Base-by-base conservation (phyloP, 1,139 yeast genomes). In the Schwanniomyces etchellsii region DNA sequence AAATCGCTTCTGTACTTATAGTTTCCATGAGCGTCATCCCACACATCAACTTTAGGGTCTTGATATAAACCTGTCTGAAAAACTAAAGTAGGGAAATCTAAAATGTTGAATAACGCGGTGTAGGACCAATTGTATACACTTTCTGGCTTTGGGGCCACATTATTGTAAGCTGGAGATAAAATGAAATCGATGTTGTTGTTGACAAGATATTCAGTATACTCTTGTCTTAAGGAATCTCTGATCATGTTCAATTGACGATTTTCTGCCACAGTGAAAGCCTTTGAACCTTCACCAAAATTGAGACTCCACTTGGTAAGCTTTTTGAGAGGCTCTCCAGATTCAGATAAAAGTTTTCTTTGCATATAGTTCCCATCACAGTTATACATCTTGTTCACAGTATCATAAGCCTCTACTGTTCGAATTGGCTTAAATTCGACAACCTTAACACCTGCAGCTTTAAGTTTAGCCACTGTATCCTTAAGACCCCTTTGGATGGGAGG, bases 111-210 rank as follows among this genome's bases (percentile, higher is more conserved):
- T 41, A 81, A 67, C 1, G 84, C 55, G 9, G 88, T 80, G 57
- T 81, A 81, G 3, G 85, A 80, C 91, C 93, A 81, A 55, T 80
- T 79, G 48, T 70, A 73, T 9, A 81, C 71, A 32, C 73, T 70
- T 28, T 74, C 78, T 12, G 79, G 75, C 30, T 68, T 71, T 14
- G 89, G 86, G 4, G 93, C 88, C 32, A 79, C 82, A 36, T 82
- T 82, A 36, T 73, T 74, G 48, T 79, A 78, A 4, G 77, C 67
- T 28, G 94, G 93, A 31, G 80, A 65, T 29, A 84, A 57, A 34
- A 83, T 66, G 45, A 79, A 75, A 47, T 83, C 93, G 29, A 82
- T 70, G 28, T 74, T 71, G 42, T 77, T 66, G 12, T 68, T 54
- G 35, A 71, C 60, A 47, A 78, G 61, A 47, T 57, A 70, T 28